These are phyloP conservation scores for Pseudopithomyces chartarum DNA, from an alignment of 2,329 filamentous ascomycete species.

Conservation along the genomic window DNA sequence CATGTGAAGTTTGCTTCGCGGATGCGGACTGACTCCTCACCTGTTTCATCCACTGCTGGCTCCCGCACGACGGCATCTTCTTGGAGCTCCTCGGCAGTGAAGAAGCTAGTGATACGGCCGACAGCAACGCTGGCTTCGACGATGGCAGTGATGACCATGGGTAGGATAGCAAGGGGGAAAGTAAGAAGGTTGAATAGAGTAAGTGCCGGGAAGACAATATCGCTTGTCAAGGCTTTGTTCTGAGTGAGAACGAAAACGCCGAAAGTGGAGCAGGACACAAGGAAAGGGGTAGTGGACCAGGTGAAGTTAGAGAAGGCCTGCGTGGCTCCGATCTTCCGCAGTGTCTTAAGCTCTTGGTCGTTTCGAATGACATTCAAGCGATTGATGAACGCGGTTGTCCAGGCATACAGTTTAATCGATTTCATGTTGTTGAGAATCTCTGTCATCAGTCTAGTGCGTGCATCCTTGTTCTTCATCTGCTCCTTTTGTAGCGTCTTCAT, in stretches of 20 bases:
- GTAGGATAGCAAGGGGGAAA: slow-evolving; percentile 90
- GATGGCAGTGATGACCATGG: slow-evolving; percentile 97
- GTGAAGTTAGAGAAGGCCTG: slow-evolving; percentile 97
- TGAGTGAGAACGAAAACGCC: slow-evolving; percentile 89
- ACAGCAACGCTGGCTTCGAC: slow-evolving; percentile 96
- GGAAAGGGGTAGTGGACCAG: slow-evolving; percentile 95
- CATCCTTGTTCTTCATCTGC: slow-evolving; percentile 99
- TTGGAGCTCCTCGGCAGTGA: slow-evolving; percentile 89
- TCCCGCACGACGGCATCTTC: slow-evolving; percentile 75
- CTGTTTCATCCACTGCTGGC: slow-evolving; percentile 72
- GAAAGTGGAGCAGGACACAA: slow-evolving; percentile 97
- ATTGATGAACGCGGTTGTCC: slow-evolving; percentile 96
- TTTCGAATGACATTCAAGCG: slow-evolving; percentile 96
- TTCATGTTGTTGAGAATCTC: slow-evolving; percentile 99
- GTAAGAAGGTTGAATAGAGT: slow-evolving; percentile 95
- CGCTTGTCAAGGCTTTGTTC: slow-evolving; percentile 81
- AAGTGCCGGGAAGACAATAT: slow-evolving; percentile 91
- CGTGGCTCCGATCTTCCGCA: slow-evolving; percentile 93
- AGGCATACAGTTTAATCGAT: slow-evolving; percentile 96
- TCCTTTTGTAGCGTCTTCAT: slow-evolving; percentile 95
- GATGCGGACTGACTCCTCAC: slow-evolving; percentile 85
- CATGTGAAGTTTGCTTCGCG: slow-evolving; percentile 90
- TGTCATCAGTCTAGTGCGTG: slow-evolving; percentile 88
- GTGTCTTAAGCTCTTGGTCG: slow-evolving; percentile 90
- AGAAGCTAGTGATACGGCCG: slow-evolving; percentile 79